Base-by-base conservation (phyloP, 2,329 filamentous ascomycete species). In the Cladorrhinum sp. region DNA sequence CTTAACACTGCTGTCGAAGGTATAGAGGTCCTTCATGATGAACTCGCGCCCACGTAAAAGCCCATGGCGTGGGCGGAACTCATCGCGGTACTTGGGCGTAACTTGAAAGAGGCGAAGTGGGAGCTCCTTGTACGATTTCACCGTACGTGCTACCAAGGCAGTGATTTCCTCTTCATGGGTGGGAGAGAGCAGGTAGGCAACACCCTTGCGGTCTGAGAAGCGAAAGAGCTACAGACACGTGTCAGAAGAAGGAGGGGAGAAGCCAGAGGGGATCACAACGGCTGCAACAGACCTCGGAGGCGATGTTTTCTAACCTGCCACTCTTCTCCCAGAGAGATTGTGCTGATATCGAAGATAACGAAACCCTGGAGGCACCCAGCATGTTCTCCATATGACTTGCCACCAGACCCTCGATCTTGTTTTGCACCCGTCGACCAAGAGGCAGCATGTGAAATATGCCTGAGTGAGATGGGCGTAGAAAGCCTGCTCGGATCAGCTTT, bases 121-220 rank as follows among this genome's bases (percentile, higher is more conserved):
- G 8, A 98, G 80, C 50, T 91, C 87, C 70, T 92, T 94, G 72
- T 96, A 94, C 0, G 93, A 96, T 48, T 87, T 86, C 1, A 93
- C 80, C 16, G 87, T 83, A 59, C 82, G 83, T 3, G 86, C 85
- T 1, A 97, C 90, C 2, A 99, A 79, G 0, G 82, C 79, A 0
- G 95, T 99, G 67, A 99, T 95, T 72, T 99, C 95, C 73, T 99
- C 95, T 71, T 99, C 95, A 64, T 99, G 95, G 0, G 95, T 99
- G 0, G 95, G 95, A 1, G 92, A 89, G 3, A 99, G 82, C 28
- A 99, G 81, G 64, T 91, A 91, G 3, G 83, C 80, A 0, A 83
- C 79, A 6, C 89, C 84, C 73, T 90, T 95, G 59, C 95, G 86
- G 74, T 98, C 95, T 50, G 82, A 76, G 52, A 98, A 84, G 48